These are phyloP conservation scores for Aspergillus thermomutatus DNA, from an alignment of 2,329 filamentous ascomycete species.

Conservation along the genomic window DNA sequence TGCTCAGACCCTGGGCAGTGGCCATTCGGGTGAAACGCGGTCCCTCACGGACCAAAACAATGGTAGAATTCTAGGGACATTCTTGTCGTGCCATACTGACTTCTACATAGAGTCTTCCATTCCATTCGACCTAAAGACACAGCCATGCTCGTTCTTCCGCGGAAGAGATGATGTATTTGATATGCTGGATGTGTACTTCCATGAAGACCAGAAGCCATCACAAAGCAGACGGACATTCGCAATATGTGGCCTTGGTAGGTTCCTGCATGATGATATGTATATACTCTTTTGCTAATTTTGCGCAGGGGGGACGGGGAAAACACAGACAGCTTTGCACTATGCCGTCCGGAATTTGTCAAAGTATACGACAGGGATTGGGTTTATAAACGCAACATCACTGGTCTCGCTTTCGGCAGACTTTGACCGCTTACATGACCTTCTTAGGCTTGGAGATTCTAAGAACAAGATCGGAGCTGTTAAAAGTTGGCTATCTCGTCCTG, in stretches of 20 bases:
- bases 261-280: not conserved
- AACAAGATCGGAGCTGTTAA: conserved; percentile 1
- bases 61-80: not conserved
- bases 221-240: conserved; percentile 3
- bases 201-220: not conserved
- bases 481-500: conserved; percentile 3
- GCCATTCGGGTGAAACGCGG: too few species aligned
- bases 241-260: conserved; percentile 4
- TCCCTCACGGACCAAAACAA: too few species aligned
- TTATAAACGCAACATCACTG: conserved; percentile 2
- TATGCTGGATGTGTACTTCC: conserved; percentile 4
- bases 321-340: conserved; percentile 6
- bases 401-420: conserved; percentile 3
- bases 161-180: conserved; percentile 5
- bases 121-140: conserved; percentile 2
- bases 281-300: conserved; percentile 1
- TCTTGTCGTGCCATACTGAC: not conserved
- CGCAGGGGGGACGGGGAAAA: conserved; percentile 6
- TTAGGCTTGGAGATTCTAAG: conserved; percentile 2
- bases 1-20: not conserved
- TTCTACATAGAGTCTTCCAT: conserved; percentile 3
- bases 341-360: not conserved
- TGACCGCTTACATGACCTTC: conserved; percentile 6
- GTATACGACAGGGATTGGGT: conserved; percentile 2
- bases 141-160: conserved; percentile 4